These are phyloP conservation scores for Marsdenia floribunda DNA, from an alignment of 257 asterid species.

Conservation along the genomic window DNA sequence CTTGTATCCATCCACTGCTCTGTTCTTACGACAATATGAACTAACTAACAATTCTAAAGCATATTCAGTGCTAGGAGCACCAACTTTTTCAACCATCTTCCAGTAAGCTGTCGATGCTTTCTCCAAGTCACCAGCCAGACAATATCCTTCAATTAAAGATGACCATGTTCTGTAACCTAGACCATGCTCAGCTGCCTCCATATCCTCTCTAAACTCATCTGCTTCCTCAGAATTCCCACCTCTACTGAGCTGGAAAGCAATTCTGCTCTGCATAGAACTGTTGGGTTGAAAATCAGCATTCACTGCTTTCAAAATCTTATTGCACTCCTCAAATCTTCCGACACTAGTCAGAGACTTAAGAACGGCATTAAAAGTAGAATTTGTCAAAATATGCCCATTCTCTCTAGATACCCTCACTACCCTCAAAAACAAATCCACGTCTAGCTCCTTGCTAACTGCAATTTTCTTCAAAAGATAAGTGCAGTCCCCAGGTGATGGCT, in stretches of 20 bases:
- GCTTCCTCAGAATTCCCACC: constrained; percentile 41
- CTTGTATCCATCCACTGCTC: constrained; percentile 46
- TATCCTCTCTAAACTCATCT: constrained; percentile 33
- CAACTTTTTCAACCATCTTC: constrained; percentile 49
- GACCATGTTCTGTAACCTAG: constrained; percentile 40
- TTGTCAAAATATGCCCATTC: constrained; percentile 47
- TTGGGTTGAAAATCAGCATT: constrained; percentile 52
- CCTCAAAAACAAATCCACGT: constrained; percentile 49
- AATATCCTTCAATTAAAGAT: constrained; percentile 61
- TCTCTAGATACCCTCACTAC: constrained; percentile 53
- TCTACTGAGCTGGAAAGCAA: constrained; percentile 56
- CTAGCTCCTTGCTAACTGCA: constrained; percentile 59
- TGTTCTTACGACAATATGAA: constrained; percentile 47
- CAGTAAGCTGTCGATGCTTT: constrained; percentile 47
- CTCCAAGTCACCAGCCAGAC: constrained; percentile 46
- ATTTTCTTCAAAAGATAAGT: constrained; percentile 71
- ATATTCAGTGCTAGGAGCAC: constrained; percentile 32
- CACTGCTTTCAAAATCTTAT: constrained; percentile 41
- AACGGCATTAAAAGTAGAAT: constrained; percentile 46
- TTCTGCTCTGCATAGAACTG: constrained; percentile 31
- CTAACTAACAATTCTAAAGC: constrained; percentile 47
- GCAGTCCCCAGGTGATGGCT: constrained; percentile 63
- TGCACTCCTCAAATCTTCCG: constrained; percentile 60
- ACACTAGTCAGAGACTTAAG: constrained; percentile 70
- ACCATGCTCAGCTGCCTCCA: constrained; percentile 22